phyloP scores from a whole-genome alignment of 2,329 filamentous ascomycete genomes.

The Westerdykella aurantiaca region DNA sequence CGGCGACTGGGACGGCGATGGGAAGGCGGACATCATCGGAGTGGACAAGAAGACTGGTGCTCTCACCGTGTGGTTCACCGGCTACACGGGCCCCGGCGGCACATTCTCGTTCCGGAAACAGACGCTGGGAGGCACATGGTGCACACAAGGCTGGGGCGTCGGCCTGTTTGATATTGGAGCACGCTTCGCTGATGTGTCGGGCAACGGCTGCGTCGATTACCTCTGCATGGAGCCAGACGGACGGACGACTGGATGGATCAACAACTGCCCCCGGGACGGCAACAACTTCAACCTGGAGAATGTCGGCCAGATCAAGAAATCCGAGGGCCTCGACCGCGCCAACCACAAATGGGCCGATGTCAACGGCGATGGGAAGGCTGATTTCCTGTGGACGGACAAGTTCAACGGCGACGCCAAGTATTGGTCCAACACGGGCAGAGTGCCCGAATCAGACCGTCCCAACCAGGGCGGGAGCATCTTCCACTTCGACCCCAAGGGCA shows the following conservation, averaged over 20 bases:
- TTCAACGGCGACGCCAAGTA: slow-evolving; percentile 28
- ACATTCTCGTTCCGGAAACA: not conserved
- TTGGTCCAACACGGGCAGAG: slow-evolving; percentile 28
- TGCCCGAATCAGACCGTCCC: not conserved
- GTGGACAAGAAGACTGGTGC: slow-evolving; percentile 22
- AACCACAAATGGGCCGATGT: slow-evolving; percentile 38
- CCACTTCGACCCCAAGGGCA: slow-evolving; percentile 5
- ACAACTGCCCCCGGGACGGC: not conserved
- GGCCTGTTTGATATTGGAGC: slow-evolving; percentile 24
- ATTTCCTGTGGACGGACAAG: slow-evolving; percentile 29
- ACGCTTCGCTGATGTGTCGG: slow-evolving; percentile 29
- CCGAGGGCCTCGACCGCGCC: slow-evolving; percentile 23
- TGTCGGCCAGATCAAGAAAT: slow-evolving; percentile 13
- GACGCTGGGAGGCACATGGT: slow-evolving; percentile 6
- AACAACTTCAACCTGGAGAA: slow-evolving; percentile 25
- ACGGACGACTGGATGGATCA: slow-evolving; percentile 5
- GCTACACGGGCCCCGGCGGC: not conserved
- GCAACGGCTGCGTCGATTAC: slow-evolving; percentile 13
- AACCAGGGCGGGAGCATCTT: slow-evolving; percentile 7
- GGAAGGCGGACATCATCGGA: slow-evolving; percentile 31
- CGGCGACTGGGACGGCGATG: slow-evolving; percentile 38
- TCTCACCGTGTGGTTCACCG: slow-evolving; percentile 24
- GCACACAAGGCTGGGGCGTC: slow-evolving; percentile 19
- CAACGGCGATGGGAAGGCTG: slow-evolving; percentile 34
- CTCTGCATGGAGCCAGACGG: slow-evolving; percentile 9